These are phyloP conservation scores for Rhododendron ovatum DNA, from an alignment of 148 eudicot species.

Conservation along the genomic window DNA sequence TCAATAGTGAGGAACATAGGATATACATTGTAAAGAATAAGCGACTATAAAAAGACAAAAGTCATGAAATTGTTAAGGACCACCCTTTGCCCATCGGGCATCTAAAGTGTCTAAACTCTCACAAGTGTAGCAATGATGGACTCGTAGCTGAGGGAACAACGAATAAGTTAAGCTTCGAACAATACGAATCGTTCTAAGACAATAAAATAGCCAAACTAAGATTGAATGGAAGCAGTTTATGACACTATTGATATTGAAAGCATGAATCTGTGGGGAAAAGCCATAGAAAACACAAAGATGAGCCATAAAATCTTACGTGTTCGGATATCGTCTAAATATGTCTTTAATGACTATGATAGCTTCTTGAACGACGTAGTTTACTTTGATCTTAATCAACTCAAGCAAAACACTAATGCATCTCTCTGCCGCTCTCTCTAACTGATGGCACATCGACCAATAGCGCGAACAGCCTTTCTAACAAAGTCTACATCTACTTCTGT, in stretches of 20 bases:
- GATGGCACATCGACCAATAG: slow-evolving; percentile 98
- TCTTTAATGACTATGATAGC: slow-evolving; percentile 98
- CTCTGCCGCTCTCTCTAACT: slow-evolving; percentile 98
- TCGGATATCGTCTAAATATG: slow-evolving; percentile 96
- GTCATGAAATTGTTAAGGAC: slow-evolving; percentile 9
- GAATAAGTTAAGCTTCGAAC: background rate
- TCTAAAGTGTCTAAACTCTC: slow-evolving; percentile 98
- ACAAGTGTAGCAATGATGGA: slow-evolving; percentile 99
- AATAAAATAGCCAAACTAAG: background rate
- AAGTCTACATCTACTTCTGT: slow-evolving; percentile 99
- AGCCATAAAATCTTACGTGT: slow-evolving; percentile 55
- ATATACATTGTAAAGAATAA: background rate
- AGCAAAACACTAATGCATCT: slow-evolving; percentile 97
- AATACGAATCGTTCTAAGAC: background rate
- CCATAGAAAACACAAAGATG: background rate
- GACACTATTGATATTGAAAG: background rate
- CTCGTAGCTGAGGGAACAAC: slow-evolving; percentile 58
- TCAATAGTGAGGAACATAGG: background rate
- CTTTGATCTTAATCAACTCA: slow-evolving; percentile 98
- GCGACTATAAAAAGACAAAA: slow-evolving; percentile 10
- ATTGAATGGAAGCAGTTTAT: background rate
- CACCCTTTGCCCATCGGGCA: slow-evolving; percentile 99
- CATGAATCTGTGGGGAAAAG: background rate
- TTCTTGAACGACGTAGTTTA: slow-evolving; percentile 97
- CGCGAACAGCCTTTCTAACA: slow-evolving; percentile 98